Evolutionary conservation across 2,329 filamentous ascomycete species (phyloP).

Genomic region (Emmonsiellopsis sp.): DNA sequence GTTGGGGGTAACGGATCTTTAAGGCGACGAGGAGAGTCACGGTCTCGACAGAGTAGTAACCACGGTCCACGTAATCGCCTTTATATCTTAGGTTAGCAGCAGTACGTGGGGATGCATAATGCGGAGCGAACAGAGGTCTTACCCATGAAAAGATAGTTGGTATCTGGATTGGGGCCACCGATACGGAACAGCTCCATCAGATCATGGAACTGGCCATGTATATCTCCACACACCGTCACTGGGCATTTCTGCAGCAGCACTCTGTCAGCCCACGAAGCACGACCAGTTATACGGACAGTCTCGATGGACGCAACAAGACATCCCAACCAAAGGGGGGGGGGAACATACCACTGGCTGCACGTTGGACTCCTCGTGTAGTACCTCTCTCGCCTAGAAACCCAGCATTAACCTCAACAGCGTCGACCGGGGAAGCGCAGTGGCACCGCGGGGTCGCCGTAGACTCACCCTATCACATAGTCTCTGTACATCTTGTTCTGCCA

Average conservation of each 20-base stretch:
- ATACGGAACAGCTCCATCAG: constrained; percentile 99
- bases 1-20: constrained; percentile 95
- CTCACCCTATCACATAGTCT: constrained; percentile 94
- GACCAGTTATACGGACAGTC: neutral
- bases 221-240: constrained; percentile 96
- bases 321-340: constrained; percentile 11
- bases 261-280: neutral
- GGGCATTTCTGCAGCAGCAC: constrained; percentile 71
- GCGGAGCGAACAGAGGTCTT: constrained; percentile 24
- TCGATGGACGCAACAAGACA: too few species aligned
- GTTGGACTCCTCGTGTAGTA: constrained; percentile 95
- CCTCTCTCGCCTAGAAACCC: constrained; percentile 68
- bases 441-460: constrained; percentile 10
- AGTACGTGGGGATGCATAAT: constrained; percentile 11
- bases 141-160: constrained; percentile 99
- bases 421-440: neutral
- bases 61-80: constrained; percentile 98
- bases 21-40: constrained; percentile 92
- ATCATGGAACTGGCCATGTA: constrained; percentile 98
- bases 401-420: constrained; percentile 4
- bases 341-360: constrained; percentile 88
- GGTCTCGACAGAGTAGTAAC: constrained; percentile 98
- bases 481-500: constrained; percentile 89
- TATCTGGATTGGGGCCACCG: constrained; percentile 93
- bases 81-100: constrained; percentile 12